Base-by-base conservation (phyloP, 164 flowering plant species). In the Piper betle region DNA sequence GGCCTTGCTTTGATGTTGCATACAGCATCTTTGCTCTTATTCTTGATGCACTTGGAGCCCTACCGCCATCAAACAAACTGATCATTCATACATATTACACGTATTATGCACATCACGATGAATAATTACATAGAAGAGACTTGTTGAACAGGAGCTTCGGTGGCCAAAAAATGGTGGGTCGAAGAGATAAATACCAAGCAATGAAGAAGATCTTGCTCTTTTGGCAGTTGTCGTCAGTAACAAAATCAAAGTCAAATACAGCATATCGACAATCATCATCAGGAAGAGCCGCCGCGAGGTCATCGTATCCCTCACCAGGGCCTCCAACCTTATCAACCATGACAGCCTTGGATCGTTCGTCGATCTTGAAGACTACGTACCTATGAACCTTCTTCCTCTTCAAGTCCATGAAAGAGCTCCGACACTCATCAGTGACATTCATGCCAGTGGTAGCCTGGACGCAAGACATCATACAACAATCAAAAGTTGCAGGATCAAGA, bases 151-250 rank as follows among this genome's bases (percentile, higher is more conserved):
- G 33, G 33, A 25, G 33, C 33, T 25, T 25, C 2, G 33, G 33
- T 25, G 33, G 33, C 33, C 33, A 25, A 25, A 25, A 25, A 25
- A 25, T 25, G 33, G 33, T 25, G 33, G 33, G 33, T 25, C 33
- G 33, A 19, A 11, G 39, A n/a, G 41, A 19, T 68, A 82, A 17
- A 37, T 25, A 92, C 98, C 98, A 88, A n/a, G 95, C 91, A 58
- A 92, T 92, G 84, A 92, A 92, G 87, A 92, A 92, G 83, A 86
- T 89, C 87, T 87, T 92, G 98, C 96, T 87, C 75, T 82, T 92
- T 66, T 87, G 80, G 76, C 96, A 92, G 39, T 88, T 92, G 64
- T 92, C 98, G 12, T 80, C 91, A 39, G 96, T 84, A 60, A 92
- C 91, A 25, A 88, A 92, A 53, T 92, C 98, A 60, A 88, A 92